These are phyloP conservation scores for Fusarium sp. DNA, from an alignment of 2,329 filamentous ascomycete species.

Conservation along the genomic window DNA sequence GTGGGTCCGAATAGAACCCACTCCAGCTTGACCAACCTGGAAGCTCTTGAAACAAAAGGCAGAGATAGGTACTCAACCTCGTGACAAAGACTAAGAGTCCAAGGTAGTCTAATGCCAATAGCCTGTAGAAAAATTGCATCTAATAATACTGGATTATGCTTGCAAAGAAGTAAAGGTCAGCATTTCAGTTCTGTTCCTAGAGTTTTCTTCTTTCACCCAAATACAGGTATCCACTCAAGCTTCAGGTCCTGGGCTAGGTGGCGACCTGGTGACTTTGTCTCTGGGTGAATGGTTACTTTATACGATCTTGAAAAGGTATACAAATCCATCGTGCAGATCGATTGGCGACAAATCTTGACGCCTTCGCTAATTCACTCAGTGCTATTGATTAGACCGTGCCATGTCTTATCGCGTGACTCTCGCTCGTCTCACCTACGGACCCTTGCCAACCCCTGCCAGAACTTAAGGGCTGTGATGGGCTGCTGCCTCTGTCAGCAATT, in stretches of 20 bases:
- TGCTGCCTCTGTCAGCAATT: conserved; percentile 14
- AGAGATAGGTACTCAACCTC: background rate
- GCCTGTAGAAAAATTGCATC: background rate
- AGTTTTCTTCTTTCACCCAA: background rate
- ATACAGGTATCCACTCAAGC: conserved; percentile 1
- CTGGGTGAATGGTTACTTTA: background rate
- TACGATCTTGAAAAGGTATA: background rate
- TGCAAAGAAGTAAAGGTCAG: background rate
- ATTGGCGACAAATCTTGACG: background rate
- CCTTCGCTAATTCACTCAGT: conserved; percentile 1
- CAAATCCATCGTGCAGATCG: background rate
- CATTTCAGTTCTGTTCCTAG: background rate
- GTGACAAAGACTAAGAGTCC: background rate
- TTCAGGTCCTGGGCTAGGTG: background rate
- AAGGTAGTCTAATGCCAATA: background rate
- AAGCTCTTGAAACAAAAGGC: background rate
- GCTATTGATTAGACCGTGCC: background rate
- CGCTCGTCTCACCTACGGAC: conserved; percentile 9
- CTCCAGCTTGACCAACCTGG: background rate
- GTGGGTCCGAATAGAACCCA: background rate
- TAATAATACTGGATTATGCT: background rate
- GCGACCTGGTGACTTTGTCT: background rate
- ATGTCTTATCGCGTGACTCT: conserved; percentile 18
- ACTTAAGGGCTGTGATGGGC: background rate
- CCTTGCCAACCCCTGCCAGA: conserved; percentile 16